Percentiles rank a stretch among this genome's conserved stretches.
Conservation (phyloP, 345 rosid genomes). For the Ricinus communis region DNA sequence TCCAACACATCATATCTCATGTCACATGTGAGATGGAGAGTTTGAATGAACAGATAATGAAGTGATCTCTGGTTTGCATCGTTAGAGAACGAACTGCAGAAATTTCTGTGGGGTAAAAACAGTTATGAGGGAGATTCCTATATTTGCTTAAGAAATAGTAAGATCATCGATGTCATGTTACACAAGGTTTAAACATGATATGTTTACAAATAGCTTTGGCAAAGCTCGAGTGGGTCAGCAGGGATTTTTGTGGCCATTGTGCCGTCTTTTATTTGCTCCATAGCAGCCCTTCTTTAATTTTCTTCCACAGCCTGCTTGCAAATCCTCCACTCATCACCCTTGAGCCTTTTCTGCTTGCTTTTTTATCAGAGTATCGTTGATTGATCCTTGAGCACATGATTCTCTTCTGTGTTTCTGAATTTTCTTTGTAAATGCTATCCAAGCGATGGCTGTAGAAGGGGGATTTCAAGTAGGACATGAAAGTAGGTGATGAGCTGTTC, state of each 20-base stretch:
- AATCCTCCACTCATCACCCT: slow-evolving; percentile 24
- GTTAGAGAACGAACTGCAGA: not conserved
- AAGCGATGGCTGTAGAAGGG: slow-evolving; percentile 24
- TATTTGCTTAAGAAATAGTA: not conserved
- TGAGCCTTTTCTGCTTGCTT: not conserved
- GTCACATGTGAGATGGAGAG: too few relatives aligned
- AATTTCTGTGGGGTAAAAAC: not conserved
- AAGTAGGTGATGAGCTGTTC: slow-evolving; percentile 20
- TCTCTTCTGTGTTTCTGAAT: slow-evolving; percentile 16
- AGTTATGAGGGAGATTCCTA: not conserved
- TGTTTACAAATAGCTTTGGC: not conserved
- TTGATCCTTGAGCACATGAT: slow-evolving; percentile 2
- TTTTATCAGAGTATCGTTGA: not conserved
- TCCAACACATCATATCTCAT: too few relatives aligned
- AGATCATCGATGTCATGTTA: not conserved
- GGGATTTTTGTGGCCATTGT: too few relatives aligned
- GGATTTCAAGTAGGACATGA: slow-evolving; percentile 21
- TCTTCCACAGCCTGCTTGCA: slow-evolving; percentile 44
- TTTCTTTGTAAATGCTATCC: slow-evolving; percentile 27
- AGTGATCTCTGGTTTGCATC: too few relatives aligned
- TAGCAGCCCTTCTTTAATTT: slow-evolving; percentile 33
- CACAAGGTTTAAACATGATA: not conserved
- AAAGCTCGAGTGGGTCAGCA: not conserved
- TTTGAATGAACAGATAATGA: too few relatives aligned
- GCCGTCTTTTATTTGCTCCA: slow-evolving; percentile 11